Base-by-base conservation (phyloP, 192 early-diverging fungal genomes). In the Obelidium mucronatum region DNA sequence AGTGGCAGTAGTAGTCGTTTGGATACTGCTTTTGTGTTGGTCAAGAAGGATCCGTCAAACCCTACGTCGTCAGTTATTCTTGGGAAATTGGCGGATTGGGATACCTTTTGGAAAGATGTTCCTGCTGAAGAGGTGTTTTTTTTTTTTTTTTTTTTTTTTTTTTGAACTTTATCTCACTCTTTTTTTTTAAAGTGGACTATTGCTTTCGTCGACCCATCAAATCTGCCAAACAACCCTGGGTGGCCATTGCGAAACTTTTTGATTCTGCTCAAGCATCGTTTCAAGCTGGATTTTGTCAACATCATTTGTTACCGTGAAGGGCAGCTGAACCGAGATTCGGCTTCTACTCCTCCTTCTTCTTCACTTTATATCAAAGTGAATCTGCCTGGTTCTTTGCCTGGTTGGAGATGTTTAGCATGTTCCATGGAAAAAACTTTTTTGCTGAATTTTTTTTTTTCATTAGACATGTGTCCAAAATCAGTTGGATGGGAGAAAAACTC, bases 401-500 rank as follows among this genome's bases (percentile, higher is more conserved):
- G 84, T 88, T 42, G 54, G 35, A 78, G 51, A 24, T 55, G 37
- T 35, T 60, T 35, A 28, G 36, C 66, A 19, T 48, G 48, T 70
- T 76, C n/a, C n/a, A 2, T 52, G 67, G 33, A 63, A 51, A 59
- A 31, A 5, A 36, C 67, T 31, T 44, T 31, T 63, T 30, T 61
- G 17, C 35, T 34, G 34, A 24, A 74, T 83, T 55, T 13, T 60
- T 74, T 79, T 51, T 40, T 78, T 68, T 36, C n/a, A 2, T 1
- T 51, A 58, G 51, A 81, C 73, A 80, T 69, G 39, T 80, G 69
- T 62, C 90, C 90, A 1, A 93, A 93, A 79, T 58, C 86, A 54
- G 93, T 94, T 56, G 97, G 96, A 24, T 99, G 97, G 97, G 96
- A 98, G 83, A 93, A 92, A 77, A 93, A 93, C 82, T 81, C 86